Conservation (phyloP, 148 eudicot species). For the Silene latifolia region DNA sequence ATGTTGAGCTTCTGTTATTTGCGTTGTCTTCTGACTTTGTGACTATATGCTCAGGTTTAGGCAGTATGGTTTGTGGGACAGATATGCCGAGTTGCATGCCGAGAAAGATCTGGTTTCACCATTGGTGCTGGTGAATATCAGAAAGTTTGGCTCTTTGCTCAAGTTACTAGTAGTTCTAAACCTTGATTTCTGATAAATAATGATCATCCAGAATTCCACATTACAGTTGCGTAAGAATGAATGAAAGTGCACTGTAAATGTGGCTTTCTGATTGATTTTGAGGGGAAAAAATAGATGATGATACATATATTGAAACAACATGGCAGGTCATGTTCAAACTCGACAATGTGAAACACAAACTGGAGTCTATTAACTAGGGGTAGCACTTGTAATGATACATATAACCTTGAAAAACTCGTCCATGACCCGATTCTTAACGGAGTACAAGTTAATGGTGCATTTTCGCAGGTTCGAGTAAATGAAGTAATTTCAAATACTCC, state of each 20-base stretch:
- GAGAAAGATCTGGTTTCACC: conserved; percentile 52
- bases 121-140: conserved; percentile 59
- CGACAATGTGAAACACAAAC: conserved; percentile 24
- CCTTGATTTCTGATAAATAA: not conserved
- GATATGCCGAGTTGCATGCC: conserved; percentile 69
- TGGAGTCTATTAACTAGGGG: conserved; percentile 45
- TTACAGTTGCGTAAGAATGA: too few species aligned
- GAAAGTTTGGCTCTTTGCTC: conserved; percentile 29
- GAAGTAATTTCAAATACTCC: too few species aligned
- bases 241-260: not conserved
- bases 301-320: conserved; percentile 47
- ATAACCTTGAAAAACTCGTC: too few species aligned
- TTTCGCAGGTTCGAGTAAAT: too few species aligned
- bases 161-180: conserved; percentile 35
- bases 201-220: too few species aligned
- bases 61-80: conserved; percentile 90
- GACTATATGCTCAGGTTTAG: conserved; percentile 45
- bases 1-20: not conserved
- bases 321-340: conserved; percentile 64
- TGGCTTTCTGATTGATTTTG: not conserved
- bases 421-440: too few species aligned
- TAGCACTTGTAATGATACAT: conserved; percentile 51
- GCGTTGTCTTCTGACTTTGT: not conserved
- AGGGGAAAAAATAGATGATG: conserved; percentile 33
- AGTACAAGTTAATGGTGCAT: too few species aligned